These are phyloP conservation scores for Aspergillus quadricinctus DNA, from an alignment of 2,329 filamentous ascomycete species.

Conservation along the genomic window DNA sequence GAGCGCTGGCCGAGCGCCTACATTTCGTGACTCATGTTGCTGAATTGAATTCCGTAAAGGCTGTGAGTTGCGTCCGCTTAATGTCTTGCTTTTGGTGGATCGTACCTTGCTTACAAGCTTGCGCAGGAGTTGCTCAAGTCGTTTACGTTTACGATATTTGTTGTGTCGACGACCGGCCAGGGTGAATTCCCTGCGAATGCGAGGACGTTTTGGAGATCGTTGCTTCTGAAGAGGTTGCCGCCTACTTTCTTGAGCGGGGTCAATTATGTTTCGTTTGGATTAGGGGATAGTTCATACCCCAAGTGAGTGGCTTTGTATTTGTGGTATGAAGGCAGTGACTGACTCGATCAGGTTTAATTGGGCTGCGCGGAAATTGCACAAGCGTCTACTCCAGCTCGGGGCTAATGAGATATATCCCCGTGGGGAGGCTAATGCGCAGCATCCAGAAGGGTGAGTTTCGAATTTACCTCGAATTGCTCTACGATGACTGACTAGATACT, in stretches of 20 bases:
- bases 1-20: constrained; percentile 67
- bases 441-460: constrained; percentile 74
- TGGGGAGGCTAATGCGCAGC: constrained; percentile 89
- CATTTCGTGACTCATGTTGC: constrained; percentile 72
- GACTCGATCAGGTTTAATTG: constrained; percentile 72
- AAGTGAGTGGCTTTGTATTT: constrained; percentile 54
- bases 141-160: constrained; percentile 56
- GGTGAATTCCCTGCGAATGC: constrained; percentile 88
- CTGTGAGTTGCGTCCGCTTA: constrained; percentile 52
- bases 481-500: neutral
- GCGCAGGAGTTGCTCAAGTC: constrained; percentile 31
- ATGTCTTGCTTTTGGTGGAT: neutral
- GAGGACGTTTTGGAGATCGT: constrained; percentile 74
- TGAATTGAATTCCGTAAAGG: constrained; percentile 70
- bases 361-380: constrained; percentile 82
- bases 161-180: constrained; percentile 89
- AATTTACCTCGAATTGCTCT: neutral
- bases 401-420: constrained; percentile 69
- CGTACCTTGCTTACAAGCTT: neutral
- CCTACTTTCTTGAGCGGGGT: constrained; percentile 64
- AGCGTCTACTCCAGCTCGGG: constrained; percentile 77
- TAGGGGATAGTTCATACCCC: constrained; percentile 91
- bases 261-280: constrained; percentile 78
- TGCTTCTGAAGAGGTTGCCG: constrained; percentile 74
- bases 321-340: constrained; percentile 1